Evolutionary conservation across 1,284 basidiomycete genomes (phyloP).

Genomic region (Trametes versicolor): DNA sequence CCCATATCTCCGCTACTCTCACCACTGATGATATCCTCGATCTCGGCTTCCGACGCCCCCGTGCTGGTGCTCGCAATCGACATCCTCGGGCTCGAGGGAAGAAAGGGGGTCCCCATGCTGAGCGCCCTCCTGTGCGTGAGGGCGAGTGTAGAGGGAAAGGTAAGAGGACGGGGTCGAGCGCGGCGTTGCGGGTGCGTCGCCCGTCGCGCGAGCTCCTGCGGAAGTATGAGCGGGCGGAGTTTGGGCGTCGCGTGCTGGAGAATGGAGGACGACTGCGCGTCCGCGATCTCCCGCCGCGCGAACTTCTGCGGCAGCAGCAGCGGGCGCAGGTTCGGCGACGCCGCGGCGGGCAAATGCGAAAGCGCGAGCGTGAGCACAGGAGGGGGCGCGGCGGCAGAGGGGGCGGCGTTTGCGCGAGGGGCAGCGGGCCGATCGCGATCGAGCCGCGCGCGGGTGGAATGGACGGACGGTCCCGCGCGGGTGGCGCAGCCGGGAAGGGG

Average conservation of each 20-base stretch:
- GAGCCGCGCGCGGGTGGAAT: not conserved
- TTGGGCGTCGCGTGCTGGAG: conserved; percentile 12
- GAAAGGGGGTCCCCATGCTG: not conserved
- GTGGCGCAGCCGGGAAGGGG: not conserved
- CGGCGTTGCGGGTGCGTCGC: conserved; percentile 15
- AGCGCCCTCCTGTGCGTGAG: not conserved
- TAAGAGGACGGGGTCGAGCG: not conserved
- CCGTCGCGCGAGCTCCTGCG: conserved; percentile 29
- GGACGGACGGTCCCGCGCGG: not conserved
- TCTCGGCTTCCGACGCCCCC: not conserved
- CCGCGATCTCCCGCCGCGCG: conserved; percentile 29
- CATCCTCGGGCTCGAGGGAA: not conserved
- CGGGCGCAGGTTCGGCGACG: conserved; percentile 26
- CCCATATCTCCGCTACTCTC: not conserved
- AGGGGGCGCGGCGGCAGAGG: not conserved
- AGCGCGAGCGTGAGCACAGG: not conserved
- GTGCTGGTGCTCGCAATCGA: not conserved
- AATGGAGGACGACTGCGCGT: conserved; percentile 23
- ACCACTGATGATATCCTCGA: not conserved
- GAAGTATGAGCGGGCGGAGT: conserved; percentile 34
- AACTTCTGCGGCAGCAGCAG: conserved; percentile 36
- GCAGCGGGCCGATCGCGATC: not conserved
- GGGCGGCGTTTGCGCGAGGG: not conserved
- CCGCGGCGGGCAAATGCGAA: not conserved
- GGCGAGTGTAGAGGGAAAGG: not conserved